phyloP scores from a whole-genome alignment of 2,329 filamentous ascomycete genomes.

The Phaeophleospora eucalypticola region DNA sequence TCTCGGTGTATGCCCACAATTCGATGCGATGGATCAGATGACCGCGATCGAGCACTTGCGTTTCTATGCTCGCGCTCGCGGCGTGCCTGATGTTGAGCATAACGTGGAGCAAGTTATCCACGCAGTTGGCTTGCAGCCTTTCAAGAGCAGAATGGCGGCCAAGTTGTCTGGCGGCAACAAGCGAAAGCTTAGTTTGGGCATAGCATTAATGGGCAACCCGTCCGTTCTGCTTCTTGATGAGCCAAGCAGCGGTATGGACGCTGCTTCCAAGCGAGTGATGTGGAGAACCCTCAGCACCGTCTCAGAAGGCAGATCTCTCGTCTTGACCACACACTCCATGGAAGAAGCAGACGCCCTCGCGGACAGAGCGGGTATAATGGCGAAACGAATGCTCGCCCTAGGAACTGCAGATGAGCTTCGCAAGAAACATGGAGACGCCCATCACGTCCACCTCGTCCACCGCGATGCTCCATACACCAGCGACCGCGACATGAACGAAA shows the following conservation, averaged over 20 bases:
- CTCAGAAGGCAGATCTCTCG: slow-evolving; percentile 70
- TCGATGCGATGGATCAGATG: slow-evolving; percentile 79
- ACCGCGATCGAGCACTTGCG: slow-evolving; percentile 79
- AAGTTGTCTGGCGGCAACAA: slow-evolving; percentile 88
- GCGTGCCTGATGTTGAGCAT: slow-evolving; percentile 68
- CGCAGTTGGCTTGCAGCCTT: slow-evolving; percentile 72
- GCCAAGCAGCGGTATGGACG: slow-evolving; percentile 83
- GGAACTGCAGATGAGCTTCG: slow-evolving; percentile 71
- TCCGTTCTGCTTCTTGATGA: slow-evolving; percentile 84
- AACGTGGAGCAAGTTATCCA: slow-evolving; percentile 75
- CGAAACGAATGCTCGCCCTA: slow-evolving; percentile 77
- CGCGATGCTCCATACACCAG: slow-evolving; percentile 68
- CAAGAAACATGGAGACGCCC: slow-evolving; percentile 68
- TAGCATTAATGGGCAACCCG: slow-evolving; percentile 89
- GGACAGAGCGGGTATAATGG: slow-evolving; percentile 78
- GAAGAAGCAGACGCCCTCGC: slow-evolving; percentile 91
- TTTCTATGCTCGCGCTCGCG: slow-evolving; percentile 83
- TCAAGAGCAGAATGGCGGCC: slow-evolving; percentile 68
- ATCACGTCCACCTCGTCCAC: slow-evolving; percentile 79
- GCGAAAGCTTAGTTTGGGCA: slow-evolving; percentile 83
- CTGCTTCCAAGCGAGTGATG: slow-evolving; percentile 86
- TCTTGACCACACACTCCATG: slow-evolving; percentile 92
- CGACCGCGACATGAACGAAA: slow-evolving; percentile 61
- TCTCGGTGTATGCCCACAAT: slow-evolving; percentile 83
- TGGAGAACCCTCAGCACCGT: slow-evolving; percentile 78